phyloP scores from a whole-genome alignment of 176 grass and related monocot species.

The Stipa capillata region DNA sequence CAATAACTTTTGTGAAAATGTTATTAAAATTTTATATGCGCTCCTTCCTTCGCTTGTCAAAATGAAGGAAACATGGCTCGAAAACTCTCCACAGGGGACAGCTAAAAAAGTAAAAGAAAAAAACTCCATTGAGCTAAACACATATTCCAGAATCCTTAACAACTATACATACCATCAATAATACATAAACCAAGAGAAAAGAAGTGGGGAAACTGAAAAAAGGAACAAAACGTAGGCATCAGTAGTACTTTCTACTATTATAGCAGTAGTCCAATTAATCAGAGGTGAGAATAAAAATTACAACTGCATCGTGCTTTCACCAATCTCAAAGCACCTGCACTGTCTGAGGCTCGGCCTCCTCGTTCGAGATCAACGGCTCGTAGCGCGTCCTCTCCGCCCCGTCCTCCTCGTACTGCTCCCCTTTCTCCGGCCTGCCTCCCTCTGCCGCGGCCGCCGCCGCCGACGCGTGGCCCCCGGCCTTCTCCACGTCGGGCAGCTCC shows the following conservation, averaged over 20 bases:
- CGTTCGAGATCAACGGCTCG: slow-evolving; percentile 50
- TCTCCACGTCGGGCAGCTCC: not conserved
- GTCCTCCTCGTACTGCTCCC: slow-evolving; percentile 17
- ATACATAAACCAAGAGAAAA: not conserved
- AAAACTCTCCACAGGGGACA: not conserved
- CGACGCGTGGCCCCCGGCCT: not conserved
- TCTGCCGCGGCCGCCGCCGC: not conserved
- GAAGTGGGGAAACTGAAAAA: not conserved
- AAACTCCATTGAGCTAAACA: not conserved
- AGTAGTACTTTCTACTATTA: not conserved
- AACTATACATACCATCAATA: not conserved
- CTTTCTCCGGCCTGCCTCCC: slow-evolving; percentile 33
- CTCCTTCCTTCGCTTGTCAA: not conserved
- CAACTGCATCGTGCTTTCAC: not conserved
- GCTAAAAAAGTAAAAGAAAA: not conserved
- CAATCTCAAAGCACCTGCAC: slow-evolving; percentile 25
- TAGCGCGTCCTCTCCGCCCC: slow-evolving; percentile 1
- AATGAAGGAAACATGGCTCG: not conserved
- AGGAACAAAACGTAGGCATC: not conserved
- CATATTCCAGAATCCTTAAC: not conserved
- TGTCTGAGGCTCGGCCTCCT: not conserved
- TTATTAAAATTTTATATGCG: too few species aligned
- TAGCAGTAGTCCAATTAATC: slow-evolving; percentile 10
- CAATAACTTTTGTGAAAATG: too few species aligned
- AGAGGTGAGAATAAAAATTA: slow-evolving; percentile 2